These are phyloP conservation scores for Aspergillus diversus DNA, from an alignment of 495 filamentous ascomycete species.

Conservation along the genomic window DNA sequence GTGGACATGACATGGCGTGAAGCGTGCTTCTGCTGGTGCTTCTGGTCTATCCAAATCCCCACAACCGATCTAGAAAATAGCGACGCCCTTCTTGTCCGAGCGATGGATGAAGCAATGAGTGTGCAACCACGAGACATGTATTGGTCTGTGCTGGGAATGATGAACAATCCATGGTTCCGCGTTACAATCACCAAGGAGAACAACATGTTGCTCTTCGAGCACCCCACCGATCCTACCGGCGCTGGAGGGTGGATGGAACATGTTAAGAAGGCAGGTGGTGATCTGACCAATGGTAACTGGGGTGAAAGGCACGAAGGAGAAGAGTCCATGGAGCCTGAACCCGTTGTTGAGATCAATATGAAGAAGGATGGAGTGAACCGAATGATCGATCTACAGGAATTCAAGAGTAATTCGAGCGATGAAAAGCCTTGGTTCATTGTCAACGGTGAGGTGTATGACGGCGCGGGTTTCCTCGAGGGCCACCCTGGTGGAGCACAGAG, in stretches of 20 bases:
- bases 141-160: constrained; percentile 96
- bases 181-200: constrained; percentile 76
- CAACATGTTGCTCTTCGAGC: constrained; percentile 75
- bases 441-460: constrained; percentile 91
- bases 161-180: constrained; percentile 97
- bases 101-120: constrained; percentile 91
- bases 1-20: constrained; percentile 86
- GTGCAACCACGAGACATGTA: constrained; percentile 94
- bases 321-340: constrained; percentile 45
- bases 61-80: constrained; percentile 63
- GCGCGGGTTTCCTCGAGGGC: constrained; percentile 77
- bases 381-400: constrained; percentile 70
- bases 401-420: constrained; percentile 68
- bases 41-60: constrained; percentile 80
- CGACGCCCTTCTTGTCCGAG: constrained; percentile 78
- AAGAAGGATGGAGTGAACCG: constrained; percentile 68
- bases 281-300: constrained; percentile 84
- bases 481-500: constrained; percentile 91
- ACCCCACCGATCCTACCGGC: constrained; percentile 83
- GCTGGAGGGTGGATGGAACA: constrained; percentile 95
- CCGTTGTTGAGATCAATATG: constrained; percentile 77
- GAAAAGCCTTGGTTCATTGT: constrained; percentile 88
- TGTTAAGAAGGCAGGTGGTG: constrained; percentile 85
- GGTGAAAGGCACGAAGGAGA: constrained; percentile 73
- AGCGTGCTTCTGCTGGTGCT: constrained; percentile 89